These are phyloP conservation scores for Fusarium sarcochroum DNA, from an alignment of 2,329 filamentous ascomycete genomes.

Conservation along the genomic window DNA sequence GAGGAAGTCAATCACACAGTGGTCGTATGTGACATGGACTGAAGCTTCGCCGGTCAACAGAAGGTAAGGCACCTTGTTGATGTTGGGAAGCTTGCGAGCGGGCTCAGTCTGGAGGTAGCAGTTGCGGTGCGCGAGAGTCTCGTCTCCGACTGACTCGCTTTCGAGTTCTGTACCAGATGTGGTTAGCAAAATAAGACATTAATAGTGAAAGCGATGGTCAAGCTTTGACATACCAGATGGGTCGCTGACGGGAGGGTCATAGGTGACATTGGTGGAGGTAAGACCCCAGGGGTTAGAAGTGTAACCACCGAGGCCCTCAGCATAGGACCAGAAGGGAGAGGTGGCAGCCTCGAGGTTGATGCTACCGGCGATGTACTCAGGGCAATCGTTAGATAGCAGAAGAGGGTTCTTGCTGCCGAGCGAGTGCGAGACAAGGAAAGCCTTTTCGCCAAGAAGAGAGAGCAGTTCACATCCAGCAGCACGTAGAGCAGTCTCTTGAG, in stretches of 20 bases:
- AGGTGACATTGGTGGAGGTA: constrained; percentile 32
- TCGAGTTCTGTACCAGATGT: constrained; percentile 11
- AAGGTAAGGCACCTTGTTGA: constrained; percentile 35
- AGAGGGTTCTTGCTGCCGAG: constrained; percentile 33
- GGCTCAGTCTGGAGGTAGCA: constrained; percentile 36
- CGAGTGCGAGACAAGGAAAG: constrained; percentile 40
- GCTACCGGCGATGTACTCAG: constrained; percentile 30
- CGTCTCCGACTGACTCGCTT: constrained; percentile 21
- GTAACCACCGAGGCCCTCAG: constrained; percentile 29
- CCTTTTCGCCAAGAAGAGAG: constrained; percentile 33
- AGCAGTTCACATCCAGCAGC: constrained; percentile 36
- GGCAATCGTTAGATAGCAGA: constrained; percentile 36
- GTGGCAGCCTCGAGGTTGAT: constrained; percentile 40
- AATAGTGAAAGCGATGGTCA: background rate
- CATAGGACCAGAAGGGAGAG: constrained; percentile 37
- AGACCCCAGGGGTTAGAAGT: constrained; percentile 30
- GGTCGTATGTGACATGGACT: constrained; percentile 27
- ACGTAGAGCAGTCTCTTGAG: constrained; percentile 33
- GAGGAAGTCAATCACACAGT: constrained; percentile 32
- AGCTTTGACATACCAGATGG: constrained; percentile 30
- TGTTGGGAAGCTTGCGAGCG: constrained; percentile 31
- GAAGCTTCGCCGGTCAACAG: constrained; percentile 37
- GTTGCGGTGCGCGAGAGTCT: constrained; percentile 31
- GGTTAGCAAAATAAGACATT: background rate
- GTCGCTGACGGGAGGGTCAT: constrained; percentile 29